Percentiles rank a stretch among this genome's conserved stretches.
These are phyloP conservation scores for Cryptococcus sp. DNA, from an alignment of 1,284 basidiomycete genomes.

Conservation along the genomic window DNA sequence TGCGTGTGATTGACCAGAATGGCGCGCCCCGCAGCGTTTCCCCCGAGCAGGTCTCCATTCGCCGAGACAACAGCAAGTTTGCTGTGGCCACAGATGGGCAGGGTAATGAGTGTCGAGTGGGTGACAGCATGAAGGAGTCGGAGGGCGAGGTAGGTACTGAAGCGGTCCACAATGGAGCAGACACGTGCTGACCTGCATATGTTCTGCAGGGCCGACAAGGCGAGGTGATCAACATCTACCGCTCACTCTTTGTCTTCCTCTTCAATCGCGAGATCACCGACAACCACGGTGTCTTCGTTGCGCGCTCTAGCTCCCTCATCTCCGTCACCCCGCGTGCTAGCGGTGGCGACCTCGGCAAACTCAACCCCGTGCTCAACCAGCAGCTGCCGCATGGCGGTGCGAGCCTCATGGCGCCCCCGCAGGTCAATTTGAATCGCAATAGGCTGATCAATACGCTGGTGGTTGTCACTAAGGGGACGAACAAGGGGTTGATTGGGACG, in stretches of 20 bases:
- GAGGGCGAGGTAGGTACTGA: slow-evolving; percentile 70
- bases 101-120: slow-evolving; percentile 65
- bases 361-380: slow-evolving; percentile 74
- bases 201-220: slow-evolving; percentile 72
- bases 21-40: slow-evolving; percentile 84
- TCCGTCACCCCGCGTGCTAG: slow-evolving; percentile 77
- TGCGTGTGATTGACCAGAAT: slow-evolving; percentile 93
- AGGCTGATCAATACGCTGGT: slow-evolving; percentile 77
- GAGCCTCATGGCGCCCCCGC: slow-evolving; percentile 55
- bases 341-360: slow-evolving; percentile 80
- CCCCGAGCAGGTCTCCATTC: slow-evolving; percentile 91
- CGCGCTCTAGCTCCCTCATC: slow-evolving; percentile 66
- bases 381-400: slow-evolving; percentile 51
- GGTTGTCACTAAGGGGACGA: slow-evolving; percentile 77
- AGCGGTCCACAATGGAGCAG: neutral
- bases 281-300: slow-evolving; percentile 90
- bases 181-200: slow-evolving; percentile 1
- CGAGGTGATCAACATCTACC: slow-evolving; percentile 88
- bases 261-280: slow-evolving; percentile 87
- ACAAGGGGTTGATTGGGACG: slow-evolving; percentile 86
- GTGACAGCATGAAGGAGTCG: slow-evolving; percentile 91
- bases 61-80: slow-evolving; percentile 68
- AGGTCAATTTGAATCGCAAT: slow-evolving; percentile 69
- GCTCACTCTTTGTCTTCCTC: slow-evolving; percentile 90
- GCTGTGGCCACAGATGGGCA: slow-evolving; percentile 88